Base-by-base conservation (phyloP, 2,329 filamentous ascomycete species). In the Fusarium lateritium region DNA sequence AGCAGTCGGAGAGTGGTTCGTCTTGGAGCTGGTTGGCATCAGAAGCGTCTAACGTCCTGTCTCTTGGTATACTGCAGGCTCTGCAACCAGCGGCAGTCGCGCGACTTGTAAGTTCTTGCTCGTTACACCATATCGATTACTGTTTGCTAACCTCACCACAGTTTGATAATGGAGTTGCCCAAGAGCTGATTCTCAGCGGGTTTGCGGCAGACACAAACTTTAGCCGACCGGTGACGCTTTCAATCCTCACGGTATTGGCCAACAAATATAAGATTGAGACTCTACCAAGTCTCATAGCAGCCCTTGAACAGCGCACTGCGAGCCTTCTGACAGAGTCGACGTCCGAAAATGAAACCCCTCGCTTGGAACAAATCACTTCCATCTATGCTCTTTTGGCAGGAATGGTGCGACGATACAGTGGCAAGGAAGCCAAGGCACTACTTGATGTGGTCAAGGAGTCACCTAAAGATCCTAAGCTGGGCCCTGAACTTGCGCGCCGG, bases 231-330 rank as follows among this genome's bases (percentile, higher is more conserved):
- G 78, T 76, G 53, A 72, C 73, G 15, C 71, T 77, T 28, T 79
- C 78, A 1, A 80, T 84, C 13, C 73, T 84, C 13, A 78, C 80
- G 4, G 76, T 82, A 5, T 69, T 85, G 28, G 78, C 82, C 49
- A 85, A 85, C 70, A 85, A 84, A 64, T 79, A 81, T 71, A 79
- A 79, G 34, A 74, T 81, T 19, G 81, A 81, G 65, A 76, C 68
- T 8, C 50, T 75, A 8, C 66, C 65, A 9, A 59, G 64, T 7
- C 62, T 81, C 6, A 70, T 79, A 38, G 17, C 65, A 5, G 56
- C 65, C 10, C 49, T 81, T 2, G 76, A 79, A 54, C 58, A 74
- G 21, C 70, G 69, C 13, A 56, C 77, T 8, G 47, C 64, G 4
- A 54, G 17, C 19, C 59, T 76, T 11, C 22, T 79, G 10, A 50